These are phyloP conservation scores for Inonotus obliquus DNA, from an alignment of 1,284 basidiomycete genomes.

Conservation along the genomic window DNA sequence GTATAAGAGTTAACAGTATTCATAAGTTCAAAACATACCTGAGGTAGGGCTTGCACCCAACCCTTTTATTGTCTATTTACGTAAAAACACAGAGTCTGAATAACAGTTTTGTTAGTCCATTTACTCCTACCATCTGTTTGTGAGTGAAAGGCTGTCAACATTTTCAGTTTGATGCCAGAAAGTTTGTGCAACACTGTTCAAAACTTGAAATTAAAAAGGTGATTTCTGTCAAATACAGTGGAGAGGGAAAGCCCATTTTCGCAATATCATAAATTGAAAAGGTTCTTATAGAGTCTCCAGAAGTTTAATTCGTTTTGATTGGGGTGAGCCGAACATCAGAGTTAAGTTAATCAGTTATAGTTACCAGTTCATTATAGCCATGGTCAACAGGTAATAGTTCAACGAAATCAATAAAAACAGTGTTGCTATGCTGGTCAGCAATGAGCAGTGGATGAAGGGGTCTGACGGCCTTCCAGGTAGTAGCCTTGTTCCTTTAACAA, in stretches of 20 bases:
- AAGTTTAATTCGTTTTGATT: not conserved
- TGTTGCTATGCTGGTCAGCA: no score
- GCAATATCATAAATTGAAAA: not conserved
- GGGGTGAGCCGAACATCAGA: not conserved
- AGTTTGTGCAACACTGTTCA: not conserved
- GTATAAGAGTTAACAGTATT: no score
- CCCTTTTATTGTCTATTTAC: not conserved
- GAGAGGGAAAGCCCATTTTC: not conserved
- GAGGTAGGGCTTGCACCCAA: not conserved
- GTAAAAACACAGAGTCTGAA: not conserved
- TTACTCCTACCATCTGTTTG: not conserved
- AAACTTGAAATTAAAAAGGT: not conserved
- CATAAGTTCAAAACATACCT: not conserved
- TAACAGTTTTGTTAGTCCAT: not conserved
- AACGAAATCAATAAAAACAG: not conserved
- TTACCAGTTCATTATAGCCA: not conserved
- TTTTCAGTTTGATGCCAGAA: not conserved
- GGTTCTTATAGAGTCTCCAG: not conserved
- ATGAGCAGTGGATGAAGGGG: no score
- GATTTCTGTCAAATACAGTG: not conserved
- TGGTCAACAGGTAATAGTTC: not conserved
- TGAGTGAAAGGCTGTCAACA: not conserved
- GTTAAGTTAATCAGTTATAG: not conserved
- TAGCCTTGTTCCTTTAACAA: no score
- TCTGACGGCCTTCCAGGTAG: no score